Percentiles rank a stretch among this genome's conserved stretches.
Conservation (phyloP, 139 green algal genomes). For the Picochlorum sp. region DNA sequence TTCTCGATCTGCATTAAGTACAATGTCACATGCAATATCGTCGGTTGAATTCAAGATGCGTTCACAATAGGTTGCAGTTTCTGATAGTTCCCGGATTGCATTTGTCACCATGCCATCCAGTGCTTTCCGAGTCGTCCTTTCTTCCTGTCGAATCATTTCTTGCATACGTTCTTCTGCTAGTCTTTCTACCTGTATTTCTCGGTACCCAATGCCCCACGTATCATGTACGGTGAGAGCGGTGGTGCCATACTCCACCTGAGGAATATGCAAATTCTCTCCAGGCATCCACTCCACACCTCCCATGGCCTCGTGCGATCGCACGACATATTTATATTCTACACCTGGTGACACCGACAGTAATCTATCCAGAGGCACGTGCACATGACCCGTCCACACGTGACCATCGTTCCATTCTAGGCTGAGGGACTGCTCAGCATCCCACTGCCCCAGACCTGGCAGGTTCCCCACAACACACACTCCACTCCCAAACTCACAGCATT, state of each 20-base stretch:
- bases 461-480: slow-evolving; percentile 25
- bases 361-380: slow-evolving; percentile 2
- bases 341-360: neutral
- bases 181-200: slow-evolving; percentile 21
- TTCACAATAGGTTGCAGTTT: slow-evolving; percentile 8
- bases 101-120: slow-evolving; percentile 8
- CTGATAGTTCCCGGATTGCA: slow-evolving; percentile 23
- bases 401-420: slow-evolving; percentile 30
- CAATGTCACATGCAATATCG: slow-evolving; percentile 8
- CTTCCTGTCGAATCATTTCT: slow-evolving; percentile 1
- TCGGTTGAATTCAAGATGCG: neutral
- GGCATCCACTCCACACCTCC: slow-evolving; percentile 18
- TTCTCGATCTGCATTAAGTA: slow-evolving; percentile 26
- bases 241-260: neutral
- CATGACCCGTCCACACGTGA: slow-evolving; percentile 25
- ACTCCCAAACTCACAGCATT: slow-evolving; percentile 25
- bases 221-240: slow-evolving; percentile 16
- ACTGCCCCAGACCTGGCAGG: slow-evolving; percentile 15
- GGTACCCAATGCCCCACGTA: slow-evolving; percentile 18
- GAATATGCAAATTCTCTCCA: slow-evolving; percentile 18
- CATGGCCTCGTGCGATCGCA: slow-evolving; percentile 11
- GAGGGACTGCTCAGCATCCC: slow-evolving; percentile 12
- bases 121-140: slow-evolving; percentile 6
- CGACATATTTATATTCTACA: slow-evolving; percentile 40
- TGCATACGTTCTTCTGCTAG: neutral